Evolutionary conservation across 345 rosid species (phyloP).

Genomic region (Brassica incana): DNA sequence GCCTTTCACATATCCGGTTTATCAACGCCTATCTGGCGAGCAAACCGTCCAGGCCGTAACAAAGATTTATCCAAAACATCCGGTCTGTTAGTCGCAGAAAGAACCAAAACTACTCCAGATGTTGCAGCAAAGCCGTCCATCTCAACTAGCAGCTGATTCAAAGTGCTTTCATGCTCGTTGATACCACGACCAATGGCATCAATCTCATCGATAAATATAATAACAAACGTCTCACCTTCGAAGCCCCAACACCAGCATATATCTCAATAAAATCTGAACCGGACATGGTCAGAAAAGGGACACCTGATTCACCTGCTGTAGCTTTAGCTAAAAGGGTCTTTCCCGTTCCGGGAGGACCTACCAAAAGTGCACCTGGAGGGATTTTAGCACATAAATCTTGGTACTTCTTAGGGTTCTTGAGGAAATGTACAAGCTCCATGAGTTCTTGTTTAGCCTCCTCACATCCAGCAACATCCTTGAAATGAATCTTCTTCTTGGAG

Average conservation of each 20-base stretch:
- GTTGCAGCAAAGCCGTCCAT: neutral
- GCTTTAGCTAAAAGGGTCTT: neutral
- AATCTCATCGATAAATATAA: neutral
- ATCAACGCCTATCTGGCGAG: neutral
- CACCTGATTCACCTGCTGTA: neutral
- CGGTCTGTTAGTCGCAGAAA: neutral
- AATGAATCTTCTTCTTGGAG: neutral
- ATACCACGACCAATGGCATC: neutral
- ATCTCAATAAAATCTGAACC: neutral
- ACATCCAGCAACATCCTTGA: neutral
- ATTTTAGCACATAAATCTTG: neutral
- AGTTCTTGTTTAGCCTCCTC: neutral
- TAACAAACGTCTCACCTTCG: neutral
- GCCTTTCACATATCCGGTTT: neutral
- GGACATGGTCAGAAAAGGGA: neutral
- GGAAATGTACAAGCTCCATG: neutral
- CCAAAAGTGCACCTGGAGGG: neutral
- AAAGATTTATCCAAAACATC: neutral
- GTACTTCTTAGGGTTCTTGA: neutral
- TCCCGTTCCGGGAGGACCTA: neutral
- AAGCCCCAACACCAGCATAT: neutral
- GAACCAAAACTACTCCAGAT: neutral
- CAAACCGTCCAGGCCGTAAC: neutral
- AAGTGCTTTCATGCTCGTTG: neutral
- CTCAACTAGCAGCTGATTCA: neutral